phyloP scores from a whole-genome alignment of 345 rosid species.

The Punica granatum region DNA sequence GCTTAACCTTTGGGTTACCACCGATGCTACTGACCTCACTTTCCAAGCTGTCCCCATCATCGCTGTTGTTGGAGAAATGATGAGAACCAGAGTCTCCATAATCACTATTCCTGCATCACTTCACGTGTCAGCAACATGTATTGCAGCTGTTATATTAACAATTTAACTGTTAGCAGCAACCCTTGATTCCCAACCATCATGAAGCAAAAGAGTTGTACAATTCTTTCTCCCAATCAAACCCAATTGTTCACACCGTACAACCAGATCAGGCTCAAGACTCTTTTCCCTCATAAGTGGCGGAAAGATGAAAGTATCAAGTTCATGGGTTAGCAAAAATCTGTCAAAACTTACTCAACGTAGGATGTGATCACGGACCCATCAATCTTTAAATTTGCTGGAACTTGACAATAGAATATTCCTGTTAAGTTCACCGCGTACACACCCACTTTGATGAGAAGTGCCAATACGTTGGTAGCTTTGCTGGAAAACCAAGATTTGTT shows the following conservation, averaged over 20 bases:
- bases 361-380: slow-evolving; percentile 36
- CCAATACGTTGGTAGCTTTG: slow-evolving; percentile 69
- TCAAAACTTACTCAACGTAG: slow-evolving; percentile 52
- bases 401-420: slow-evolving; percentile 68
- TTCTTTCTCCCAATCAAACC: background rate
- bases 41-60: slow-evolving; percentile 24
- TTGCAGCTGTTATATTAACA: background rate
- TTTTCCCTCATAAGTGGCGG: background rate
- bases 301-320: background rate
- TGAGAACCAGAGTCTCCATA: slow-evolving; percentile 23
- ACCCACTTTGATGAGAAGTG: slow-evolving; percentile 61
- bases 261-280: background rate
- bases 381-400: slow-evolving; percentile 34
- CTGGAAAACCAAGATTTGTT: slow-evolving; percentile 13
- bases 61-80: slow-evolving; percentile 25
- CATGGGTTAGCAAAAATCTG: background rate
- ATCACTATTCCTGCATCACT: slow-evolving; percentile 35
- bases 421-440: slow-evolving; percentile 70
- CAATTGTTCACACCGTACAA: too few relatives aligned
- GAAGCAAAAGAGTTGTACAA: background rate
- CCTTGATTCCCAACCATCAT: background rate
- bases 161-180: background rate
- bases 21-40: slow-evolving; percentile 20
- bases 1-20: slow-evolving; percentile 28
- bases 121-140: slow-evolving; percentile 2